Evolutionary conservation across 2,329 filamentous ascomycete genomes (phyloP), one percentile per base, ranked within the genome.

Genomic region (Exophiala aquamarina): DNA sequence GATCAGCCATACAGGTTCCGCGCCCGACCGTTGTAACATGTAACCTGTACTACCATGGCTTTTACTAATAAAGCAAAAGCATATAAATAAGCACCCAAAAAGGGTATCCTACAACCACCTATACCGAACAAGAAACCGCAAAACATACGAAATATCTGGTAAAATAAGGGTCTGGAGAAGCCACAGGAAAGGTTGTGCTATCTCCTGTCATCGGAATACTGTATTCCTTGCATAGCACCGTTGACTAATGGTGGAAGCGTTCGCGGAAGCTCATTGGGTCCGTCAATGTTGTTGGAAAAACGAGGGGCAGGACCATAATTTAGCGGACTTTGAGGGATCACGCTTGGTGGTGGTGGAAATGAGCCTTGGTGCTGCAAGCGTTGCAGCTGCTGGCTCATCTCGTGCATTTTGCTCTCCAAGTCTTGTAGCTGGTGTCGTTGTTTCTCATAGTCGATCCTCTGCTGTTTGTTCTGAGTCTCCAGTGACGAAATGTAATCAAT

Each of bases 151-250:
- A 26, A 26, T 26, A 26, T 6, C 6, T 26, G 23, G 23, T 26
- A 26, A 26, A 6, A 26, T 26, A 26, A 6, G 6, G 23, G 6
- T 6, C 11, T 11, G 11, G 23, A 6, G 11, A 26, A 11, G 23
- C 6, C 28, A 14, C 19, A 19, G 18, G 26, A 48, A 44, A 51
- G n/a, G n/a, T 31, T 10, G 14, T 17, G 36, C 57, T 66, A 72
- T 48, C 71, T 67, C 50, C 69, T 64, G 44, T 72, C 71, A 47
- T 74, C 71, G n/a, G 68, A 69, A 59, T 75, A 76, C 55, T 75
- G 71, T 32, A 76, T 68, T 13, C 73, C 73, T 60, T 76, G 73
- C 73, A 76, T 76, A 10, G 58, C 54, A 7, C 68, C 68, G 56
- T 72, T 74, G 59, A 72, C 67, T 13, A 75, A 59, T 3, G 72